phyloP scores from a whole-genome alignment of 1,284 basidiomycete species.

The Pterula multifida region DNA sequence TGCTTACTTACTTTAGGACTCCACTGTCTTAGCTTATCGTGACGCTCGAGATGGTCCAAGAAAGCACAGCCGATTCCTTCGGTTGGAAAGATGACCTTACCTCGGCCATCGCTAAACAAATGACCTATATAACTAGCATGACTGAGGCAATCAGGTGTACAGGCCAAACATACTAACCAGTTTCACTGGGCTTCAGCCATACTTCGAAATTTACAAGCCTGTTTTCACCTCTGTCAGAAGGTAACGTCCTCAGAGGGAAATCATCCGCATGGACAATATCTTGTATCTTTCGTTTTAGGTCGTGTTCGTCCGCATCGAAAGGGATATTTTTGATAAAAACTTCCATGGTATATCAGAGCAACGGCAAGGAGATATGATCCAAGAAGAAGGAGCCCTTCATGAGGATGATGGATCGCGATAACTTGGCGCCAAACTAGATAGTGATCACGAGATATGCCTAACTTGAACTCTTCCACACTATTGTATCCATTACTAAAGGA shows the following conservation, averaged over 20 bases:
- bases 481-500: too few relatives aligned
- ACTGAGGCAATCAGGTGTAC: neutral
- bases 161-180: slow-evolving; percentile 21
- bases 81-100: slow-evolving; percentile 32
- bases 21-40: slow-evolving; percentile 14
- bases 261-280: slow-evolving; percentile 39
- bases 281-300: slow-evolving; percentile 43
- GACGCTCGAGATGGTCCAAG: slow-evolving; percentile 29
- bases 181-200: slow-evolving; percentile 30
- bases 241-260: slow-evolving; percentile 26
- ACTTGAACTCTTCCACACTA: too few relatives aligned
- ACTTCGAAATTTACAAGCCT: slow-evolving; percentile 40
- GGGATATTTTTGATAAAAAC: slow-evolving; percentile 36
- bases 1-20: slow-evolving; percentile 18
- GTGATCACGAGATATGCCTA: too few relatives aligned
- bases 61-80: slow-evolving; percentile 31
- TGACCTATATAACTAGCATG: neutral
- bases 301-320: slow-evolving; percentile 35
- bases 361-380: too few relatives aligned
- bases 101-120: neutral
- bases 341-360: slow-evolving; percentile 27
- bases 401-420: too few relatives aligned
- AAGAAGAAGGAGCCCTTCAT: too few relatives aligned
- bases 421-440: too few relatives aligned
- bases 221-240: slow-evolving; percentile 8